Conservation (phyloP, 2,329 filamentous ascomycete genomes). For the Alternaria conjuncta region DNA sequence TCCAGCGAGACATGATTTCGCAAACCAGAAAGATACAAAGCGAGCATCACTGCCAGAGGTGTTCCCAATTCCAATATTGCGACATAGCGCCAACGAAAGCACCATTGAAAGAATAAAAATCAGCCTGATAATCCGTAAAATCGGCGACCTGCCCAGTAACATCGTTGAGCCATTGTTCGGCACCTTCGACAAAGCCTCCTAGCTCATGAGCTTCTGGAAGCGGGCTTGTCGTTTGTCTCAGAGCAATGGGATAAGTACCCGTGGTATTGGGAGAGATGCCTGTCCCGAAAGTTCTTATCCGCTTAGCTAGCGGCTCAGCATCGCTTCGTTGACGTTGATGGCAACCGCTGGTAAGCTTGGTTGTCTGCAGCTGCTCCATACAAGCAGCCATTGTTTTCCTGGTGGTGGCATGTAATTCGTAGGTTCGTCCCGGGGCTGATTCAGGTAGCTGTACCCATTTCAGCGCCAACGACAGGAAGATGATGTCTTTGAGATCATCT, state of each 20-base stretch:
- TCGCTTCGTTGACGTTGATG: constrained; percentile 3
- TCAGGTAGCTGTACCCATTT: constrained; percentile 18
- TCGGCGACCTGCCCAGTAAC: too few species aligned
- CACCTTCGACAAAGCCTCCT: constrained; percentile 2
- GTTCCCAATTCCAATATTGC: constrained; percentile 18
- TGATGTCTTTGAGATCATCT: constrained; percentile 29
- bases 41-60: constrained; percentile 23
- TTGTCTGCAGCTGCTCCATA: constrained; percentile 17
- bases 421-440: neutral
- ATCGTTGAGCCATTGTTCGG: constrained; percentile 22
- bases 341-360: constrained; percentile 7
- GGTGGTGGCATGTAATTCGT: constrained; percentile 8
- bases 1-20: neutral
- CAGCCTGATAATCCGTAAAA: too few species aligned
- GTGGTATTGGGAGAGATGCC: too few species aligned
- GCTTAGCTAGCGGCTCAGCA: neutral
- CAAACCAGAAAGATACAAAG: neutral
- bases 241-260: too few species aligned
- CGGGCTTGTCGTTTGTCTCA: too few species aligned
- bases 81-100: constrained; percentile 13
- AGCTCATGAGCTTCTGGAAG: neutral
- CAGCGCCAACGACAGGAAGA: constrained; percentile 25
- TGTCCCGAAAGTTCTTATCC: too few species aligned
- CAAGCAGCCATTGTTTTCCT: constrained; percentile 18
- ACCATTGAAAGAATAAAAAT: too few species aligned